A percentile compares a stretch with the other conserved stretches of the same genome.
These are phyloP conservation scores for Hsuehochloa calcarea DNA, from an alignment of 176 grass and related monocot genomes.

Conservation along the genomic window DNA sequence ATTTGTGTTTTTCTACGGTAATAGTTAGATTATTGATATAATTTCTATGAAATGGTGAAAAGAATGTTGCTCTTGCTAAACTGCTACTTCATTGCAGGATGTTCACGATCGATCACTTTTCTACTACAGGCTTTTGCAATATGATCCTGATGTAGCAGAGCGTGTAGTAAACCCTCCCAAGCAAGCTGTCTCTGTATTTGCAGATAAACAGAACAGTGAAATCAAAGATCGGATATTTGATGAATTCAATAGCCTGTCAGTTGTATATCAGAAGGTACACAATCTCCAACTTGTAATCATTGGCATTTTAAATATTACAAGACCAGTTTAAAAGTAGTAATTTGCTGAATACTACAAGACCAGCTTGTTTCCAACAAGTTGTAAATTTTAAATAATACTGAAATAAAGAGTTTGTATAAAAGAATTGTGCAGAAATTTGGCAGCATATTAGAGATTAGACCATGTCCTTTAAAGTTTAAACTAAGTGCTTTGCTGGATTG, in stretches of 20 bases:
- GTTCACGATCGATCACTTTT: constrained; percentile 97
- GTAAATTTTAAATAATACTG: neutral
- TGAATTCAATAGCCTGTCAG: constrained; percentile 93
- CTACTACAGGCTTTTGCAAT: constrained; percentile 97
- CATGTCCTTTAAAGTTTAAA: neutral
- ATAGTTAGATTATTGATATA: neutral
- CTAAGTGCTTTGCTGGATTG: neutral
- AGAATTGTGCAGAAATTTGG: neutral
- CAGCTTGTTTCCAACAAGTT: neutral
- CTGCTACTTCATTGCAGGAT: constrained; percentile 57
- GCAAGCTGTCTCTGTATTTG: constrained; percentile 99
- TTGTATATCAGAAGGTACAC: constrained; percentile 93
- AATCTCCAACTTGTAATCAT: neutral
- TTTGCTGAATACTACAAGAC: constrained; percentile 25
- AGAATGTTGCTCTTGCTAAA: constrained; percentile 22
- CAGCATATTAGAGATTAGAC: neutral
- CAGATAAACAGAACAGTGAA: constrained; percentile 92
- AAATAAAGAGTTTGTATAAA: neutral
- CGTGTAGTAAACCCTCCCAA: constrained; percentile 95
- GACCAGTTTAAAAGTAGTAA: neutral
- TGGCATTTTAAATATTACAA: neutral
- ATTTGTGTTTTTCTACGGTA: neutral
- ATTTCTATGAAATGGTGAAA: constrained; percentile 18
- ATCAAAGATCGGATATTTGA: constrained; percentile 98
- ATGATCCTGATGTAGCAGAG: constrained; percentile 81